Conservation (phyloP, 148 eudicot genomes). For the Amaranthus palmeri region DNA sequence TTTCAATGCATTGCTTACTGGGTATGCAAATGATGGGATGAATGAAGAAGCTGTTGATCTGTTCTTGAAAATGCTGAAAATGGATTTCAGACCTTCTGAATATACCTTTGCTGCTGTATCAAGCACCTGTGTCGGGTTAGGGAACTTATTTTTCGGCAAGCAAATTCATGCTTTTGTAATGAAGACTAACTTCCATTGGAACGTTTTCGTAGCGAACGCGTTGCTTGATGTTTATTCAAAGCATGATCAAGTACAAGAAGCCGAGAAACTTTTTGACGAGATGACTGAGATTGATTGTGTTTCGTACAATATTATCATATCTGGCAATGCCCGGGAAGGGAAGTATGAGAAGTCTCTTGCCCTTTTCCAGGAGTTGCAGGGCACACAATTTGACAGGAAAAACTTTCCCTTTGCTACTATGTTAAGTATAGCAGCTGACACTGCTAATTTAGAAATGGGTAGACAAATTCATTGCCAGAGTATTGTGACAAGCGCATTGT, state of each 20-base stretch:
- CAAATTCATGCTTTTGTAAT: slow-evolving; percentile 54
- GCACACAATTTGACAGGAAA: slow-evolving; percentile 36
- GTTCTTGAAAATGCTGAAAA: slow-evolving; percentile 50
- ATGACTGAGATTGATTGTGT: slow-evolving; percentile 62
- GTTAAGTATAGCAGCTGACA: slow-evolving; percentile 58
- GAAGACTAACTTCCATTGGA: slow-evolving; percentile 45
- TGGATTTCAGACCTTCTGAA: slow-evolving; percentile 60
- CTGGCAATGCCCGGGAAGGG: slow-evolving; percentile 53
- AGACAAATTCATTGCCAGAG: slow-evolving; percentile 70
- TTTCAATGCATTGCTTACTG: slow-evolving; percentile 65
- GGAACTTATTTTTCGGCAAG: slow-evolving; percentile 42
- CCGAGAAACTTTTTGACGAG: slow-evolving; percentile 46
- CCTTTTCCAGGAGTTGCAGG: slow-evolving; percentile 44
- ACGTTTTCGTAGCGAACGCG: slow-evolving; percentile 62
- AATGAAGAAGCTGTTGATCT: slow-evolving; percentile 40
- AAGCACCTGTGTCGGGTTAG: slow-evolving; percentile 47
- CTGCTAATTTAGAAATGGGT: slow-evolving; percentile 43
- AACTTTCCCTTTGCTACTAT: slow-evolving; percentile 62
- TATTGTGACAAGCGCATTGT: slow-evolving; percentile 41
- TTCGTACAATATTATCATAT: slow-evolving; percentile 60
- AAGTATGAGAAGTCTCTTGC: slow-evolving; percentile 38
- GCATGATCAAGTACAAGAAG: slow-evolving; percentile 34
- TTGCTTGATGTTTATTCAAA: slow-evolving; percentile 72
- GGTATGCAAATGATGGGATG: slow-evolving; percentile 44
- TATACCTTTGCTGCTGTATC: slow-evolving; percentile 77